Conservation (phyloP, 768 basidiomycete genomes). For the Lactifluus echinatus region DNA sequence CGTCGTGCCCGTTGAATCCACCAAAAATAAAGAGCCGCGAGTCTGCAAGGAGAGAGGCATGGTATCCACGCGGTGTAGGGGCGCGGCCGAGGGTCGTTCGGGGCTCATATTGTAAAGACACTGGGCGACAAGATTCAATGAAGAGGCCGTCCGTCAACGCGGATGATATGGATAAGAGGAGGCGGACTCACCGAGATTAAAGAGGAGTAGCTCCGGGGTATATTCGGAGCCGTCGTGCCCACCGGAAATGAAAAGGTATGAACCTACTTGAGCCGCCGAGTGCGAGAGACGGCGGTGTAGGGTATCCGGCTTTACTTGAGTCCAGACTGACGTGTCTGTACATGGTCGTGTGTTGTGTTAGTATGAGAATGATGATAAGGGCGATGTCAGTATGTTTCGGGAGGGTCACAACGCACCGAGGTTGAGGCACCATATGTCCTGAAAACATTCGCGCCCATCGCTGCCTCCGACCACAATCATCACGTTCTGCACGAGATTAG, state of each 20-base stretch:
- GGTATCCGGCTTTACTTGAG: slow-evolving; percentile 34
- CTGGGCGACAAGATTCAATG: slow-evolving; percentile 31
- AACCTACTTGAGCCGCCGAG: slow-evolving; percentile 83
- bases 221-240: slow-evolving; percentile 82
- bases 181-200: slow-evolving; percentile 69
- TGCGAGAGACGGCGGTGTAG: slow-evolving; percentile 67
- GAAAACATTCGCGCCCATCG: slow-evolving; percentile 82
- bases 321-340: slow-evolving; percentile 30
- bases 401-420: slow-evolving; percentile 47
- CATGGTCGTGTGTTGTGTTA: neutral
- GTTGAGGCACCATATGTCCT: slow-evolving; percentile 81
- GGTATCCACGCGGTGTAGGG: slow-evolving; percentile 76
- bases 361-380: neutral
- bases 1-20: slow-evolving; percentile 76
- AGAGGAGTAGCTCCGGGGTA: slow-evolving; percentile 63
- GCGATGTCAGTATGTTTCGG: neutral
- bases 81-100: slow-evolving; percentile 59
- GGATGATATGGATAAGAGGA: neutral
- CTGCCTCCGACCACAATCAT: slow-evolving; percentile 91
- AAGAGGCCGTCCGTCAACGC: neutral
- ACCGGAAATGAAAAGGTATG: slow-evolving; percentile 82
- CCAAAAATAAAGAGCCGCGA: slow-evolving; percentile 81
- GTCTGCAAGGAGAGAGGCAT: slow-evolving; percentile 74
- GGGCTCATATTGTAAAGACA: slow-evolving; percentile 76
- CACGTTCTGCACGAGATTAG: slow-evolving; percentile 74